These are phyloP conservation scores for Fusarium annulatum DNA, from an alignment of 2,329 filamentous ascomycete genomes.

Conservation along the genomic window DNA sequence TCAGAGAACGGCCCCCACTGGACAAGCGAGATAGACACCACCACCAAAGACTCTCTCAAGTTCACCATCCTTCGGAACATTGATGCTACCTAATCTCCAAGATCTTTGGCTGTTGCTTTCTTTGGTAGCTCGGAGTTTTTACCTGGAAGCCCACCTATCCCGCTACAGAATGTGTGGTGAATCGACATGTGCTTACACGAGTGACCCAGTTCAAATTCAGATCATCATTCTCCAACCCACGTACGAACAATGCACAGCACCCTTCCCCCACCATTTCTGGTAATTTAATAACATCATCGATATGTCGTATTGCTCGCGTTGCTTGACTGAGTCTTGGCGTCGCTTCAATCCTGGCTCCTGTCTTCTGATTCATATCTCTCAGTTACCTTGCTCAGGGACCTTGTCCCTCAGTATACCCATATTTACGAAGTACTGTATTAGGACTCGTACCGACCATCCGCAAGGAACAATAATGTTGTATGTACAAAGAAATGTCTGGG, in stretches of 20 bases:
- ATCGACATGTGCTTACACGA: slow-evolving; percentile 18
- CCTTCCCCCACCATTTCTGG: neutral
- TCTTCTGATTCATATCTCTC: neutral
- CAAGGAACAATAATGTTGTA: neutral
- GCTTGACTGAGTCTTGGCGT: neutral
- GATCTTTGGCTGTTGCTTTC: slow-evolving; percentile 8
- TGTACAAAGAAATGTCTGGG: neutral
- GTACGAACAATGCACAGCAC: neutral
- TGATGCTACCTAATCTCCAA: slow-evolving; percentile 5
- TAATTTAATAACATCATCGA: neutral
- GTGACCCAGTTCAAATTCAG: slow-evolving; percentile 17
- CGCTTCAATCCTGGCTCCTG: neutral
- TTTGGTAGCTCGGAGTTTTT: slow-evolving; percentile 2
- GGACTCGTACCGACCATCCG: neutral
- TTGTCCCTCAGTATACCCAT: neutral
- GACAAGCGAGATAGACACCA: slow-evolving; percentile 4
- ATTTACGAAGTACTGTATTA: slow-evolving; percentile 4
- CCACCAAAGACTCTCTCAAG: neutral
- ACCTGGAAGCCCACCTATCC: neutral
- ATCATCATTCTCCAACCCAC: neutral
- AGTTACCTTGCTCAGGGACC: neutral
- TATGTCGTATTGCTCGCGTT: slow-evolving; percentile 10
- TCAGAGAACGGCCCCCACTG: neutral
- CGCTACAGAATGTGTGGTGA: neutral
- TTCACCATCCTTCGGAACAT: slow-evolving; percentile 5